Base-by-base conservation (phyloP, 2,329 filamentous ascomycete species). In the Arthrobotrys sinensis region DNA sequence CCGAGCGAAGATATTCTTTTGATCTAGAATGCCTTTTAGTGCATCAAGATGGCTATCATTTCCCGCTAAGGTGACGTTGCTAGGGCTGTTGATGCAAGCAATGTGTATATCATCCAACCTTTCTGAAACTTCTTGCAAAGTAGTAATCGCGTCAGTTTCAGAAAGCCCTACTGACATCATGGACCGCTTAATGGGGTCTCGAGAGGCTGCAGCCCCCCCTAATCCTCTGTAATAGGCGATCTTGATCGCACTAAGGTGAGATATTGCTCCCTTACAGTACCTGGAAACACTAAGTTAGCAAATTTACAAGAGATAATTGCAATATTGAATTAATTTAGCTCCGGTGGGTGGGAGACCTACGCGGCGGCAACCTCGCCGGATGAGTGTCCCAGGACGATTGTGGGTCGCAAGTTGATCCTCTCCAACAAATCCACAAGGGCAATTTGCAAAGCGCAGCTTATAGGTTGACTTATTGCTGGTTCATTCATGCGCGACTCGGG, bases 361-460 rank as follows among this genome's bases (percentile, higher is more conserved):
- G 86, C 85, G 0, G 86, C 86, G 0, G 84, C 86, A 40, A 87
- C 85, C 72, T 87, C 86, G 0, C 86, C 86, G 0, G 82, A 83
- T 0, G 85, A 86, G 73, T 87, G 86, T 0, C 86, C 86, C 1
- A 86, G 82, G 0, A 85, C 84, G 0, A 82, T 83, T 1, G 80
- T 36, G 0, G 85, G 84, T 0, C 55, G 52, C 21, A 87, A 71
- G 0, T 83, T 82, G 48, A 82, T 81, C 0, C 79, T 71, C 0
- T 53, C 45, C 1, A 88, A 82, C 0, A 85, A 80, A n/a, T 87
- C 83, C 0, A 86, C 83, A 0, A 88, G 80, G 0, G 83, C 87
- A 89, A 84, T 80, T 12, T 90, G 88, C 0, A 90, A 45, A 0
- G 88, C 88, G 0, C 88, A 89, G 65, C 86, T 89, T 0, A 88